These are phyloP conservation scores for Alternaria alternata DNA, from an alignment of 2,329 filamentous ascomycete species.

Conservation along the genomic window DNA sequence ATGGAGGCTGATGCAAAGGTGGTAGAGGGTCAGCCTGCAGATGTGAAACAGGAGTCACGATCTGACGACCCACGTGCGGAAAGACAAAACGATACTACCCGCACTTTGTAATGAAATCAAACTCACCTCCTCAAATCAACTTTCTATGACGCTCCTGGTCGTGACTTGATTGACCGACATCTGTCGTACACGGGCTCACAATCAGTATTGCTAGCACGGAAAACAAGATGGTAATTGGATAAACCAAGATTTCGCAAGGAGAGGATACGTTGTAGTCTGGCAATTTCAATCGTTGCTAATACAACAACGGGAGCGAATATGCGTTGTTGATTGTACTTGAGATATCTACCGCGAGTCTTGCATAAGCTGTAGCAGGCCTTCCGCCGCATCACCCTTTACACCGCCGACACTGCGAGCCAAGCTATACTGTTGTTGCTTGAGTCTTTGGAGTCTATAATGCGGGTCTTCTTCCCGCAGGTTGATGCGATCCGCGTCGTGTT, in stretches of 20 bases:
- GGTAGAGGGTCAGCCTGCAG: background rate
- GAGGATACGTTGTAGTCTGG: background rate
- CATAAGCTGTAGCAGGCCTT: constrained; percentile 61
- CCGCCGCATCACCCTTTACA: constrained; percentile 60
- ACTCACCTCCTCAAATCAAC: background rate
- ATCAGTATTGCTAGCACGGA: background rate
- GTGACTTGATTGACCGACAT: background rate
- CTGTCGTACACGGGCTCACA: background rate
- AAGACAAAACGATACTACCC: background rate
- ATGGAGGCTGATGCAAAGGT: background rate
- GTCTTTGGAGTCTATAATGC: constrained; percentile 33
- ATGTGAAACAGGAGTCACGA: background rate
- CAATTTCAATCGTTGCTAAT: background rate
- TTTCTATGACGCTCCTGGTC: background rate
- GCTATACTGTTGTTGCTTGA: constrained; percentile 38
- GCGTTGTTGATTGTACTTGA: background rate
- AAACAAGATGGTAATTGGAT: background rate
- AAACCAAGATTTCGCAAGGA: constrained; percentile 1
- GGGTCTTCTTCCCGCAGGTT: constrained; percentile 26
- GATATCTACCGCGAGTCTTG: constrained; percentile 30
- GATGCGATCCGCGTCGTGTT: constrained; percentile 26
- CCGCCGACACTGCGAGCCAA: constrained; percentile 54
- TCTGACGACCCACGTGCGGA: background rate
- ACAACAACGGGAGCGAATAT: background rate
- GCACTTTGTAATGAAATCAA: background rate